Evolutionary conservation across 345 rosid genomes (phyloP), one percentile per base, ranked within the genome.

Genomic region (Citrus sp.): DNA sequence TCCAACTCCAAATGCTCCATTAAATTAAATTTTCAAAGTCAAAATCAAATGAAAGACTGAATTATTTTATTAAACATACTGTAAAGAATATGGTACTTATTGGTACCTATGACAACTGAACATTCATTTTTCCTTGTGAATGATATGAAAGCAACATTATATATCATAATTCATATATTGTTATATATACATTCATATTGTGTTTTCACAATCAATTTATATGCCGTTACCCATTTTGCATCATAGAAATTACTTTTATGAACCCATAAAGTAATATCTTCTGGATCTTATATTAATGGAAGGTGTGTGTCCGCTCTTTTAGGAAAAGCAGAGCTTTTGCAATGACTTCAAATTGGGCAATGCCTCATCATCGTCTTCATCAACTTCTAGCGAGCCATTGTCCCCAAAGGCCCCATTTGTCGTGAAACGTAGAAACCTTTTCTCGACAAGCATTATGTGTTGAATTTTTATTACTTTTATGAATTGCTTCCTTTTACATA

Each of bases 371-470:
- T 89, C 99, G 1, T 89, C 96, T 0, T 89, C 93, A 7, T 89
- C 98, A 3, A 87, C 94, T 35, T 86, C 92, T 27, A 86, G 89
- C 24, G 97, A 94, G 75, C 97, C 97, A 13, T 73, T 87, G 24
- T 92, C 94, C 67, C 99, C 98, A 38, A 87, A 84, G 81, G 94
- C 91, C 65, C 95, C 93, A 4, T 96, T 94, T 75, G 98, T 96
- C 3, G 99, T 92, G 9, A 94, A 94, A 87, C 99, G 98, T 94
- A 85, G 55, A 75, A 69, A 64, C 38, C 62, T 55, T 42, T 70
- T 30, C 56, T 28, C 18, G 21, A 24, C 30, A 10, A 14, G 64
- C 60, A 21, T 54, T 6, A 54, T 19, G 18, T 27, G n/a, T 27
- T 40, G 46, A 9, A 30, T 32, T 54, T 28, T 27, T 24, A 18